Conservation (phyloP, 2,329 filamentous ascomycete genomes). For the Furcasterigmium sp. region DNA sequence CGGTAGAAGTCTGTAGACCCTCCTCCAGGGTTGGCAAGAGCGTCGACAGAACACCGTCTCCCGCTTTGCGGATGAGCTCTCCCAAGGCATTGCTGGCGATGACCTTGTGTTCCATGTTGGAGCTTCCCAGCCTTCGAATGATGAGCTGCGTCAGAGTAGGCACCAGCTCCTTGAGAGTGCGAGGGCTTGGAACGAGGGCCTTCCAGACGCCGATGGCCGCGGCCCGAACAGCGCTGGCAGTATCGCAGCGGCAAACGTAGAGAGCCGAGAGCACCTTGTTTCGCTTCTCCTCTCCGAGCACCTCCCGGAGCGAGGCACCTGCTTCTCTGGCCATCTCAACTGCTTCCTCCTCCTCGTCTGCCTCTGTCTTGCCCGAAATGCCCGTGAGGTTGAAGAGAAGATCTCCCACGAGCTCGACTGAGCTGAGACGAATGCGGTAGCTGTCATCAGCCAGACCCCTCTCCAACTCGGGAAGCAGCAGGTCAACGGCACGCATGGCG, state of each 20-base stretch:
- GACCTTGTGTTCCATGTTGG: constrained; percentile 97
- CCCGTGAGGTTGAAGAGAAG: constrained; percentile 96
- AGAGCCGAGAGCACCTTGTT: constrained; percentile 97
- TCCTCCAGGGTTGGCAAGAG: constrained; percentile 89
- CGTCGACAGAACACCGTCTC: constrained; percentile 84
- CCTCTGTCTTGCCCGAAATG: constrained; percentile 72
- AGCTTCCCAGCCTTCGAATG: constrained; percentile 87
- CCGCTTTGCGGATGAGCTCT: constrained; percentile 94
- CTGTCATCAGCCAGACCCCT: constrained; percentile 95
- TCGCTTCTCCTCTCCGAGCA: constrained; percentile 90
- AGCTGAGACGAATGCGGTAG: constrained; percentile 96
- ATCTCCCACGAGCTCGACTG: constrained; percentile 94
- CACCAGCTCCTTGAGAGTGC: constrained; percentile 89
- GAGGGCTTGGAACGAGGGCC: constrained; percentile 85
- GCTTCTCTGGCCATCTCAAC: constrained; percentile 75
- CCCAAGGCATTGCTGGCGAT: constrained; percentile 96
- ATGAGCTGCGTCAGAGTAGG: constrained; percentile 93
- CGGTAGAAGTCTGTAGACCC: constrained; percentile 79
- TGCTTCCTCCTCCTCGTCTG: constrained; percentile 77
- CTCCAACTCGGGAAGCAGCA: constrained; percentile 90
- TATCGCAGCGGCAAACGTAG: constrained; percentile 97
- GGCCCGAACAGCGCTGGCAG: constrained; percentile 81
- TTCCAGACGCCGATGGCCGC: constrained; percentile 96
- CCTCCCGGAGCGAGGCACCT: constrained; percentile 86
- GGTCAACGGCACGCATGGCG: constrained; percentile 86